Evolutionary conservation across 495 filamentous ascomycete genomes (phyloP), one percentile per base, ranked within the genome.

Genomic region (Pyrenula massariospora): DNA sequence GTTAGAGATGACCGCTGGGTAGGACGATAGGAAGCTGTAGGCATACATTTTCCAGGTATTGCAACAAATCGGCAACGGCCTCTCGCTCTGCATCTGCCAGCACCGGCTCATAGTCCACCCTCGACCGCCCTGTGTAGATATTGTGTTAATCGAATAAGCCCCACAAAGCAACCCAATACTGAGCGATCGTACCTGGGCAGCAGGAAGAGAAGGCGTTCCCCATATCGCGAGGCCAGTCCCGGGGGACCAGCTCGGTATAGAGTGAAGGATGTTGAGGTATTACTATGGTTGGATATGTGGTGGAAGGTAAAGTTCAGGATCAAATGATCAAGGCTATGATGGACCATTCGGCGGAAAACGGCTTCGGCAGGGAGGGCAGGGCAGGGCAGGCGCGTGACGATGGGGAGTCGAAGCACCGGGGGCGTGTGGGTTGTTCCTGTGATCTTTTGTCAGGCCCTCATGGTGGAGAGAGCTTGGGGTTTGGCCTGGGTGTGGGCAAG

Each of bases 61-160:
- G 86, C 21, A 99, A 77, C 25, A 99, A 77, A 67, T 99, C 93
- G 54, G 93, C 91, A 3, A 99, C 94, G 50, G 93, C 93, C 78
- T 96, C 93, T 63, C 93, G 84, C 73, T 97, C 93, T 70, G 88
- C 95, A 66, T 99, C 93, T 58, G 91, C 91, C 54, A 99, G 77
- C 51, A 93, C 90, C 53, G 91, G 89, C 69, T 99, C 94, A 70
- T 99, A 96, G 63, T 87, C 91, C 77, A 96, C 93, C 71, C 87
- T 89, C 65, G 89, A 84, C 69, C 89, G 89, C 67, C 84, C 90
- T 89, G 22, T 15, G 52, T 15, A 56, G 23, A 54, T 10, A 25
- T 10, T 8, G n/a, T 8, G 20, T 21, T 11, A 20, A 20, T 10
- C 5, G 8, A 8, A 19, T 52, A 52, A 52, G 11, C 42, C n/a